Percentiles rank a stretch among this genome's conserved stretches.
phyloP scores from a whole-genome alignment of 2,329 filamentous ascomycete genomes.

The Calonectria pseudoturangicola region DNA sequence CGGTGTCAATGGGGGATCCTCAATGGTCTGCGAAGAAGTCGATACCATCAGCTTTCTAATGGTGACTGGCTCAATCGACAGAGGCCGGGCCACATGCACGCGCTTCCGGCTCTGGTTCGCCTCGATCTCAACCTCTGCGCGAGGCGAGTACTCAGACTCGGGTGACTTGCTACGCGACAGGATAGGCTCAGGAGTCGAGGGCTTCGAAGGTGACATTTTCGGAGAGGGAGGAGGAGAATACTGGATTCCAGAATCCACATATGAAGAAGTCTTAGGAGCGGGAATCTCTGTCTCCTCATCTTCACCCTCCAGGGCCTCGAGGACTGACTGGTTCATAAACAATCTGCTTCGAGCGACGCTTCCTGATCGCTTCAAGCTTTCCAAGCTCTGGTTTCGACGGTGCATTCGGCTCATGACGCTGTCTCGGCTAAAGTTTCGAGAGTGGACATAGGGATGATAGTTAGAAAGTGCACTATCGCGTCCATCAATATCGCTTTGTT shows the following conservation, averaged over 20 bases:
- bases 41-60: slow-evolving; percentile 76
- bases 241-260: slow-evolving; percentile 86
- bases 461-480: slow-evolving; percentile 77
- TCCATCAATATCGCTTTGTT: slow-evolving; percentile 82
- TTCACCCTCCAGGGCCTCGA: slow-evolving; percentile 74
- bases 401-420: slow-evolving; percentile 71
- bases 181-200: slow-evolving; percentile 65
- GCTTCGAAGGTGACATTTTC: slow-evolving; percentile 63
- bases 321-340: slow-evolving; percentile 71
- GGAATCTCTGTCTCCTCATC: slow-evolving; percentile 69
- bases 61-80: slow-evolving; percentile 67
- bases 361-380: slow-evolving; percentile 73
- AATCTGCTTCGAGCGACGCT: slow-evolving; percentile 73
- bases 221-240: slow-evolving; percentile 90
- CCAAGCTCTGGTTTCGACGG: slow-evolving; percentile 74
- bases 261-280: slow-evolving; percentile 67
- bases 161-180: slow-evolving; percentile 61
- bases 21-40: slow-evolving; percentile 76
- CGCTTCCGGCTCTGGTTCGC: slow-evolving; percentile 85
- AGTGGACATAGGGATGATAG: slow-evolving; percentile 65
- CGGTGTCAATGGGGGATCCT: slow-evolving; percentile 76
- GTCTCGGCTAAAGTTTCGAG: slow-evolving; percentile 74
- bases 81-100: slow-evolving; percentile 72
- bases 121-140: slow-evolving; percentile 77
- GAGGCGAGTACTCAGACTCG: slow-evolving; percentile 65